Evolutionary conservation across 345 rosid species (phyloP).

Genomic region (Kandelia obovata): DNA sequence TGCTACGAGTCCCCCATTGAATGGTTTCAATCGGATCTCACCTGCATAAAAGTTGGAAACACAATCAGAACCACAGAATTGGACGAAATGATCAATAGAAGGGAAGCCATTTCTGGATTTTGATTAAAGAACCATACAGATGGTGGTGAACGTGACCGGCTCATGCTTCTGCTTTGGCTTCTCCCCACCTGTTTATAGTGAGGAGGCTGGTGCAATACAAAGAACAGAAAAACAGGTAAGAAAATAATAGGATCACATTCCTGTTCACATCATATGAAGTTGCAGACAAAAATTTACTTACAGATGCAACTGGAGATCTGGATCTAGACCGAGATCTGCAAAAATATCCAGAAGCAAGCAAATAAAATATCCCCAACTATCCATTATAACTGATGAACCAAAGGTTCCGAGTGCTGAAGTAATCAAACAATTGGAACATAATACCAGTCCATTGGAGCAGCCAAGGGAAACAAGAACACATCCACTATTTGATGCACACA

Average conservation of each 20-base stretch:
- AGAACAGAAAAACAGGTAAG: background rate
- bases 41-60: conserved; percentile 42
- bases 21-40: conserved; percentile 39
- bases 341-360: conserved; percentile 32
- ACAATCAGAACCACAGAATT: background rate
- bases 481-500: conserved; percentile 2
- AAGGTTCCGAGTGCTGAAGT: conserved; percentile 21
- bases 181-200: conserved; percentile 21
- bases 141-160: conserved; percentile 34
- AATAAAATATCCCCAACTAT: conserved; percentile 22
- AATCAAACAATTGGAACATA: conserved; percentile 18
- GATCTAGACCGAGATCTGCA: conserved; percentile 68
- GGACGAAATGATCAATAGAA: background rate
- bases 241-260: background rate
- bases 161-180: conserved; percentile 21
- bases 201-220: conserved; percentile 25
- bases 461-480: conserved; percentile 12
- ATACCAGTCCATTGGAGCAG: conserved; percentile 23
- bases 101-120: background rate
- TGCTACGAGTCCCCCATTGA: conserved; percentile 6
- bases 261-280: background rate
- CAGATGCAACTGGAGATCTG: conserved; percentile 53
- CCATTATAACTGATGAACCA: conserved; percentile 23
- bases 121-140: conserved; percentile 21
- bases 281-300: conserved; percentile 31